Conservation (phyloP, 306 rosid species). For the Cotoneaster glaucophyllus region DNA sequence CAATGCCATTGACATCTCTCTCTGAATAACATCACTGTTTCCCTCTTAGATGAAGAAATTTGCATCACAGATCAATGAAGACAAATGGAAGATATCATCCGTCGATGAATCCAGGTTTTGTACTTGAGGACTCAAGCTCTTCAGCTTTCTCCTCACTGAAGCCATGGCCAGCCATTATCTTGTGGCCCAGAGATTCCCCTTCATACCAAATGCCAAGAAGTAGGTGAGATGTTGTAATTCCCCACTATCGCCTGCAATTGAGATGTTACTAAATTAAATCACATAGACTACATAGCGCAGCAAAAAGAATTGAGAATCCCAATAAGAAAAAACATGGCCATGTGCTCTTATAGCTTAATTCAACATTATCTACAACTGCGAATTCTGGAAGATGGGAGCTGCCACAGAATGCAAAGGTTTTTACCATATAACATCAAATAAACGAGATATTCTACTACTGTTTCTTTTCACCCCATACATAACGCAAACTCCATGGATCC, state of each 20-base stretch:
- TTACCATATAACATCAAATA: neutral
- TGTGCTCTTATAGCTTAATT: neutral
- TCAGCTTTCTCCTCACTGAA: slow-evolving; percentile 52
- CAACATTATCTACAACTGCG: too few species aligned
- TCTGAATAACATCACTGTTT: slow-evolving; percentile 9
- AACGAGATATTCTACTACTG: neutral
- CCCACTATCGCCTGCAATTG: slow-evolving; percentile 38
- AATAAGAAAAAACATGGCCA: neutral
- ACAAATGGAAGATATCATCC: slow-evolving; percentile 26
- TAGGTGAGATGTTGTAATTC: slow-evolving; percentile 48
- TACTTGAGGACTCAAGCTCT: slow-evolving; percentile 50
- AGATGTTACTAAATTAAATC: neutral
- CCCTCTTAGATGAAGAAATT: slow-evolving; percentile 22
- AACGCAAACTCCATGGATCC: neutral
- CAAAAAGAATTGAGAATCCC: neutral
- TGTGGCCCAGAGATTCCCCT: slow-evolving; percentile 49
- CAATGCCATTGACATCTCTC: slow-evolving; percentile 1
- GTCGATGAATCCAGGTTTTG: slow-evolving; percentile 36
- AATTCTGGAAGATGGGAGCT: neutral
- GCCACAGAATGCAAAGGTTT: neutral
- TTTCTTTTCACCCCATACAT: neutral
- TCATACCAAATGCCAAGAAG: slow-evolving; percentile 72
- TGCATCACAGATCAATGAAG: slow-evolving; percentile 12
- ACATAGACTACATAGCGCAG: neutral
- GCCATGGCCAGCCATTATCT: slow-evolving; percentile 51